Evolutionary conservation across 169 alveolate species (phyloP).

Genomic region (Blepharisma undulans): DNA sequence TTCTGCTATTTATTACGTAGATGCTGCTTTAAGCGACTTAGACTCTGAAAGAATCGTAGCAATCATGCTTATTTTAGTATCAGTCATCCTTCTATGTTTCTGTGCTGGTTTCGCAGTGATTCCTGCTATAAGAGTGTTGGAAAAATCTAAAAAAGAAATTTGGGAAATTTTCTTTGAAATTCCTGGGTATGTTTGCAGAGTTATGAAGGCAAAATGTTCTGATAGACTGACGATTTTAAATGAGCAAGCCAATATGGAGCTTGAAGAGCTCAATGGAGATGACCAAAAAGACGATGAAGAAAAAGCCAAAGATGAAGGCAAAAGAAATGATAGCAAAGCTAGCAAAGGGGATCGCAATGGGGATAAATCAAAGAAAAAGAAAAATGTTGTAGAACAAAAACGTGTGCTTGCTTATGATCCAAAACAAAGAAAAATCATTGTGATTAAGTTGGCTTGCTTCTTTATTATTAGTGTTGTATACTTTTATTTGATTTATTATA

Average conservation of each 20-base stretch:
- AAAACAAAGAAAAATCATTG: constrained; percentile 22
- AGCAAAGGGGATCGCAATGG: background rate
- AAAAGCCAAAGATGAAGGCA: background rate
- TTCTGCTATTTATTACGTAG: constrained; percentile 28
- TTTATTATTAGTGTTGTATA: constrained; percentile 15
- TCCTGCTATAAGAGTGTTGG: constrained; percentile 22
- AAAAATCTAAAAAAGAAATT: background rate
- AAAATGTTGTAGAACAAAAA: constrained; percentile 1
- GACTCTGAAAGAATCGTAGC: background rate
- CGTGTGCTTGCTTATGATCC: constrained; percentile 32
- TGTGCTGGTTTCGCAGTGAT: constrained; percentile 38
- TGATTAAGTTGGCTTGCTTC: constrained; percentile 4
- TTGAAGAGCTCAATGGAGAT: constrained; percentile 17
- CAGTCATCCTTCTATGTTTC: constrained; percentile 15
- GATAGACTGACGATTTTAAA: constrained; percentile 16
- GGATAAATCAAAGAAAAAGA: background rate
- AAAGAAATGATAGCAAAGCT: background rate
- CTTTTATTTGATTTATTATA: constrained; percentile 30
- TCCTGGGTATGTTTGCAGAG: constrained; percentile 35
- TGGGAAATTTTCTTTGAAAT: constrained; percentile 40
- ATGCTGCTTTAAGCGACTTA: background rate
- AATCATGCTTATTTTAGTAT: background rate
- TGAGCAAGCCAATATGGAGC: constrained; percentile 15
- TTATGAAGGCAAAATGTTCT: constrained; percentile 33
- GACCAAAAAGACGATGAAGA: constrained; percentile 12